Base-by-base conservation (phyloP, 345 rosid genomes). In the Atalantia buxifolia region DNA sequence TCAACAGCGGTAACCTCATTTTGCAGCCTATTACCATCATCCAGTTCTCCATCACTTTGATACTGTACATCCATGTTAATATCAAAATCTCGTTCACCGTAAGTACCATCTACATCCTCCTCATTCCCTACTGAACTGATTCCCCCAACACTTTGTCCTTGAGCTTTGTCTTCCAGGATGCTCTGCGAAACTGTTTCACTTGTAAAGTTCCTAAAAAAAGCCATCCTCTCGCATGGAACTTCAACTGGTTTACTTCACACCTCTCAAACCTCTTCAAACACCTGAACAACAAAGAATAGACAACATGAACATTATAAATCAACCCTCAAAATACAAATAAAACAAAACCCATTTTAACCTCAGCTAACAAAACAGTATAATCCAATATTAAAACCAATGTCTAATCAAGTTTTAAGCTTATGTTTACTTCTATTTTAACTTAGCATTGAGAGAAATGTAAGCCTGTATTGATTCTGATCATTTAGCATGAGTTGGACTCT, bases 201-300 rank as follows among this genome's bases (percentile, higher is more conserved):
- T 0, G 90, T 80, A 80, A 87, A 93, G 80, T 92, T 88, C 87
- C 97, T 88, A 78, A 89, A 91, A 82, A 90, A 94, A 27, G 98
- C 96, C 99, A 97, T 97, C 77, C 83, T 84, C 79, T 87, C 82
- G 81, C 90, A 91, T 90, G 86, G 88, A 89, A 81, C 76, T 74
- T 76, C 66, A 61, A 67, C 16, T 64, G 19, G 63, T 73, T 50
- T 18, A 72, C 36, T 69, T 66, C 36, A 65, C 38, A 61, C 71
- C 66, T 64, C 71, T 67, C 61, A 40, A 65, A 9, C 35, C 55
- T 71, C 63, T 78, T 70, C 60, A 56, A 78, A 78, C 27, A 61
- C 76, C 89, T 85, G 81, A 25, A 35, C 6, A 72, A 62, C 50
- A 80, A 66, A n/a, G 16, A 85, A 71, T 42, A 69, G 61, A 35